These are phyloP conservation scores for Solanum clarkiae DNA, from an alignment of 257 asterid genomes.

Conservation along the genomic window DNA sequence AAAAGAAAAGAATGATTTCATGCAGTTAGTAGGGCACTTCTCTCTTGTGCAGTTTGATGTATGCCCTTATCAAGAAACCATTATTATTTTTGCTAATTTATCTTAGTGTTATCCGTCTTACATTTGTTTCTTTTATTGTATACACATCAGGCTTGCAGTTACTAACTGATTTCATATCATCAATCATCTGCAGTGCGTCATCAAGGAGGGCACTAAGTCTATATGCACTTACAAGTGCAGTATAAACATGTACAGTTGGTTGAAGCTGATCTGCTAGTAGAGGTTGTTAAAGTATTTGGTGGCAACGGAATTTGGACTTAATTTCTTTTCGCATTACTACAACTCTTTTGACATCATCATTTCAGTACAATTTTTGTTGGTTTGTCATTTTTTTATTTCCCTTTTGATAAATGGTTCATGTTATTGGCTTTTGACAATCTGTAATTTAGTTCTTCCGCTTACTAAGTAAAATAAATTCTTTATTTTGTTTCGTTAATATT, in stretches of 20 bases:
- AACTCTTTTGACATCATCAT: background rate
- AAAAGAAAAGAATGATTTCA: background rate
- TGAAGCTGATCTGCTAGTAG: too few relatives aligned
- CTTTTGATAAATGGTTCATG: background rate
- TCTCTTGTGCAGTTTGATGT: background rate
- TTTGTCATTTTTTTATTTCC: background rate
- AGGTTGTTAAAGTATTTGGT: background rate
- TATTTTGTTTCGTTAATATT: background rate
- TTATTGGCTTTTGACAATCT: background rate
- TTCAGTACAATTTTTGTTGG: background rate
- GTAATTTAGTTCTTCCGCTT: background rate
- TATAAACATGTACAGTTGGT: background rate
- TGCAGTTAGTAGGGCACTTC: background rate
- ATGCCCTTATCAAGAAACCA: background rate
- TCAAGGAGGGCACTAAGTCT: too few relatives aligned
- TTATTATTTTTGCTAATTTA: background rate
- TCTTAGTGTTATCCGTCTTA: background rate
- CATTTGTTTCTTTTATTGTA: too few relatives aligned
- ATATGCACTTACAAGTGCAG: too few relatives aligned
- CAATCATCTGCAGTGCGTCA: too few relatives aligned
- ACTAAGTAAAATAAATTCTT: background rate
- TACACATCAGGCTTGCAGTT: too few relatives aligned
- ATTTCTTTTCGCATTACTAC: background rate
- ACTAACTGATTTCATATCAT: too few relatives aligned
- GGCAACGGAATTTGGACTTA: background rate